Evolutionary conservation across 2,329 filamentous ascomycete genomes (phyloP).

Genomic region (Neoscytalidium dimidiatum): DNA sequence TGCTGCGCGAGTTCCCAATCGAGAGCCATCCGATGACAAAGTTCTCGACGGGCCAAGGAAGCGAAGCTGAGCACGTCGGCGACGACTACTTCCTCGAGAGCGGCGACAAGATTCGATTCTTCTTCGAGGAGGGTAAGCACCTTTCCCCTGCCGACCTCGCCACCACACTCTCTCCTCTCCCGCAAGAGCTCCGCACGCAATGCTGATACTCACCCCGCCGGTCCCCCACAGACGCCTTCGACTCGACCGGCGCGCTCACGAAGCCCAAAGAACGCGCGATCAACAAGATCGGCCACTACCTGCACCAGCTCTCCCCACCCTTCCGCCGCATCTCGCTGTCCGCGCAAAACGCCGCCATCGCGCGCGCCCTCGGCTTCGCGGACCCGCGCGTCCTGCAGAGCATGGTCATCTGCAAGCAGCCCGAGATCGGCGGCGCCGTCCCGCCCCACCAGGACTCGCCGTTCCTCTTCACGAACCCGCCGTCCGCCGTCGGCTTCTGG

Average conservation of each 20-base stretch:
- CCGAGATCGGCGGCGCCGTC: slow-evolving; percentile 90
- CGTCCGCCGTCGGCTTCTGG: slow-evolving; percentile 93
- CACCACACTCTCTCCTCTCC: neutral
- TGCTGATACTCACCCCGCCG: neutral
- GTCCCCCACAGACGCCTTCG: slow-evolving; percentile 69
- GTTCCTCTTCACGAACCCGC: slow-evolving; percentile 87
- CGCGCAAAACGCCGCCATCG: slow-evolving; percentile 62
- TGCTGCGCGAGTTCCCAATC: slow-evolving; percentile 78
- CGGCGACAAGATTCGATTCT: slow-evolving; percentile 92
- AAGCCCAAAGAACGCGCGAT: slow-evolving; percentile 84
- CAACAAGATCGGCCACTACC: slow-evolving; percentile 64
- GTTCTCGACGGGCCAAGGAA: slow-evolving; percentile 80
- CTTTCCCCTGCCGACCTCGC: neutral
- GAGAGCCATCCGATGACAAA: slow-evolving; percentile 86
- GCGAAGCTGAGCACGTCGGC: slow-evolving; percentile 69
- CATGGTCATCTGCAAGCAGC: slow-evolving; percentile 99
- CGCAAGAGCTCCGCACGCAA: neutral
- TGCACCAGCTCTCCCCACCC: slow-evolving; percentile 48
- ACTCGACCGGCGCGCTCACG: slow-evolving; percentile 61
- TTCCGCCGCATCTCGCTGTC: slow-evolving; percentile 57
- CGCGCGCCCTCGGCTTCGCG: slow-evolving; percentile 68
- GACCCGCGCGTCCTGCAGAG: slow-evolving; percentile 84
- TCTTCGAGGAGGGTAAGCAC: slow-evolving; percentile 76
- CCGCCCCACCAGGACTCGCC: slow-evolving; percentile 90
- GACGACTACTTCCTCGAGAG: slow-evolving; percentile 92